Evolutionary conservation across 345 rosid genomes (phyloP), one percentile per base, ranked within the genome.

Genomic region (Salix dunnii): DNA sequence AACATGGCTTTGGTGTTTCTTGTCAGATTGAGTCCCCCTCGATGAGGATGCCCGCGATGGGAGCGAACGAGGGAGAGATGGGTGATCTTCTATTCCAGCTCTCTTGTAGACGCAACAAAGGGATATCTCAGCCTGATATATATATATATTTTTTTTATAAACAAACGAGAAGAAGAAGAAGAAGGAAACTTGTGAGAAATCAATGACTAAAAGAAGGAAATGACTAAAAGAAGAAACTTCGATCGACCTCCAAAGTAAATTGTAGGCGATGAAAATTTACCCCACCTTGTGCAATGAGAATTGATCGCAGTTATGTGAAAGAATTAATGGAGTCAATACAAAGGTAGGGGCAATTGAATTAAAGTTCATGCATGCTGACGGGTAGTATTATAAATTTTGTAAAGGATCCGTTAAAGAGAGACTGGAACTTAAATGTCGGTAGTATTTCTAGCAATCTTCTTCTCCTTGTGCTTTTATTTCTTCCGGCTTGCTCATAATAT

Each of bases 91-190:
- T 2, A 95, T 96, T 77, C 99, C 99, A 33, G 97, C 85, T 76
- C 99, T 86, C 82, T 93, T 95, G 91, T 95, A 95, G 30, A 95
- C 99, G 4, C 99, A 93, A 74, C 99, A 95, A 48, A 95, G 89
- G 0, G 99, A 95, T 81, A 91, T 95, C 84, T 95, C 99, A 18
- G 89, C 88, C 98, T 55, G 60, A 46, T 11, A 11, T 12, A n/a
- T n/a, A n/a, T n/a, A n/a, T n/a, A n/a, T n/a, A n/a, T 42, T 11
- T 43, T 12, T 2, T 43, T 43, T 7, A 23, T 0, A 2, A 8
- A 13, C 12, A 7, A 25, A 5, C 2, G 35, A 13, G 5, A 2
- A 2, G 1, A 14, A 33, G 4, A 36, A 2, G 3, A 35, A 13
- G 5, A 2, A 55, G 9, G 51, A n/a, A 60, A n/a, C 4, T 2